Evolutionary conservation across 1,284 basidiomycete genomes (phyloP).

Genomic region (Ceratorhiza oryzae-sativae): DNA sequence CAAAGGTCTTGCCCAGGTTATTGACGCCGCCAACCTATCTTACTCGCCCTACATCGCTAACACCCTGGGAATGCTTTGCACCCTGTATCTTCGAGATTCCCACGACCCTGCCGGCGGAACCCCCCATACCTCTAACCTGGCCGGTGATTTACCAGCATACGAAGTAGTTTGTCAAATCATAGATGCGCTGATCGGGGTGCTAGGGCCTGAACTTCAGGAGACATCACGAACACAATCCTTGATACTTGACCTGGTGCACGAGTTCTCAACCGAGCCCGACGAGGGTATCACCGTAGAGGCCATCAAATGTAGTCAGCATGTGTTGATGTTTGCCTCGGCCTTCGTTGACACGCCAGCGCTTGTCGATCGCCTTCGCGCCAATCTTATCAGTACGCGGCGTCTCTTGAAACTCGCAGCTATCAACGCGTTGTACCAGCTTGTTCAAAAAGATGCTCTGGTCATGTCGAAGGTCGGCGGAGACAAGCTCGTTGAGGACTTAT

Average conservation of each 20-base stretch:
- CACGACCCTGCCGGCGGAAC: conserved; percentile 96
- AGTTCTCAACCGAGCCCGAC: conserved; percentile 86
- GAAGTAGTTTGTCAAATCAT: conserved; percentile 91
- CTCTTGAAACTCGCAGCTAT: conserved; percentile 93
- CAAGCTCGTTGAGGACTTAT: conserved; percentile 91
- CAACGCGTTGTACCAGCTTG: conserved; percentile 95
- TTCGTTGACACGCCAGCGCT: conserved; percentile 81
- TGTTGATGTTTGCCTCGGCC: conserved; percentile 92
- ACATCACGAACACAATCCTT: conserved; percentile 80
- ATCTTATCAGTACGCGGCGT: conserved; percentile 79
- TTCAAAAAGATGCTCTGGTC: conserved; percentile 90
- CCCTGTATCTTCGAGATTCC: conserved; percentile 88
- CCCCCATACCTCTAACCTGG: conserved; percentile 81
- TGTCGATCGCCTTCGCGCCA: conserved; percentile 74
- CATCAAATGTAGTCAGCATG: conserved; percentile 94
- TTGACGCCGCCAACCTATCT: conserved; percentile 90
- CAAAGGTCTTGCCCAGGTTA: conserved; percentile 83
- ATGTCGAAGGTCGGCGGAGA: conserved; percentile 96
- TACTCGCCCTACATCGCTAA: conserved; percentile 90
- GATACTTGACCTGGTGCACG: conserved; percentile 84
- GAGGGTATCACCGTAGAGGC: conserved; percentile 92
- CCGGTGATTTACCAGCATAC: conserved; percentile 90
- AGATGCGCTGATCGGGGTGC: conserved; percentile 90
- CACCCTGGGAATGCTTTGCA: conserved; percentile 91
- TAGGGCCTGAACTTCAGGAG: conserved; percentile 96